Evolutionary conservation across 768 basidiomycete species (phyloP).

Genomic region (Amanita molliuscula): DNA sequence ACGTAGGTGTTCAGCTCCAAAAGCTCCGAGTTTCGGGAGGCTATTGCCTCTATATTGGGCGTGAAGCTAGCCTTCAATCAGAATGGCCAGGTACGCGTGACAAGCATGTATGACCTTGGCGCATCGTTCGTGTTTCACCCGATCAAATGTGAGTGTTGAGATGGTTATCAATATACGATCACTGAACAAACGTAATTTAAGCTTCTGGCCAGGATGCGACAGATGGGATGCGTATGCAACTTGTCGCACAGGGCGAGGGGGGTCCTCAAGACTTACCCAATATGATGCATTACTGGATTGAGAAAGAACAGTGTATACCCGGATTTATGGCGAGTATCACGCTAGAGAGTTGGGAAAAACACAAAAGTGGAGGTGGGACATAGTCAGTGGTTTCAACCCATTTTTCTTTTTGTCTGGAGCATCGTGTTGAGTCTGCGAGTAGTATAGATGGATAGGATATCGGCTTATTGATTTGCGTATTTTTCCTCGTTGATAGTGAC

Average conservation of each 20-base stretch:
- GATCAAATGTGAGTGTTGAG: conserved; percentile 19
- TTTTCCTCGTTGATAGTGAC: not conserved
- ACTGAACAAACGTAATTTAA: not conserved
- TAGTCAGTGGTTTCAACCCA: not conserved
- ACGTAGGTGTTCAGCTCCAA: conserved; percentile 73
- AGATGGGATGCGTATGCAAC: conserved; percentile 51
- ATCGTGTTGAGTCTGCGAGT: not conserved
- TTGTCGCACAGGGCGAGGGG: conserved; percentile 64
- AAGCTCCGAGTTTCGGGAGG: conserved; percentile 84
- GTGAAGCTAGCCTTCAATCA: conserved; percentile 88
- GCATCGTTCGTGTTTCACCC: conserved; percentile 87
- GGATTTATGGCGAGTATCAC: conserved; percentile 87
- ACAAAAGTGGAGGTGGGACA: conserved; percentile 27
- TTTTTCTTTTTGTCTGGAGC: not conserved
- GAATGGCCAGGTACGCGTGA: conserved; percentile 83
- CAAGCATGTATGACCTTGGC: conserved; percentile 80
- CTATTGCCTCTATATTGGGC: conserved; percentile 82
- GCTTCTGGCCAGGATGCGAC: not conserved
- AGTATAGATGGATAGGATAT: not conserved
- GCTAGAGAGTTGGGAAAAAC: conserved; percentile 77
- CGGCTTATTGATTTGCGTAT: not conserved
- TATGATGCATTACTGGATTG: conserved; percentile 79
- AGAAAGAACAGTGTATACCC: conserved; percentile 76
- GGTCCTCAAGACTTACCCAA: conserved; percentile 67
- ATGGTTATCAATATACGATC: not conserved